Conservation (phyloP, 306 rosid genomes). For the Clitoria ternatea region DNA sequence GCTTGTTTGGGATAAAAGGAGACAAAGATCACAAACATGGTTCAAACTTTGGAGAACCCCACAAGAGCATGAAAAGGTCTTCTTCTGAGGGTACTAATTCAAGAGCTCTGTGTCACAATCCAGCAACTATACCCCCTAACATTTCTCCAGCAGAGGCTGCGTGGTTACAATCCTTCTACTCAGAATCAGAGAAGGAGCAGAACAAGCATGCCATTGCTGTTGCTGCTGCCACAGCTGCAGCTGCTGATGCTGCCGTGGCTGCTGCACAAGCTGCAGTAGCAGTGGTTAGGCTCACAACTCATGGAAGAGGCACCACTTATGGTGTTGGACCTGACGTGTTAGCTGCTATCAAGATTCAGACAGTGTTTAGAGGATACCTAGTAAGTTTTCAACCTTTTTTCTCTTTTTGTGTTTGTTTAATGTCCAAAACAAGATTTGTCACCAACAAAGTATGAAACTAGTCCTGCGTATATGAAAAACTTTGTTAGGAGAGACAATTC, state of each 20-base stretch:
- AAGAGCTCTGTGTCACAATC: slow-evolving; percentile 48
- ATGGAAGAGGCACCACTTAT: slow-evolving; percentile 67
- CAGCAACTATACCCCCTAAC: slow-evolving; percentile 74
- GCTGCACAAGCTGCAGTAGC: slow-evolving; percentile 88
- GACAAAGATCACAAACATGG: slow-evolving; percentile 36
- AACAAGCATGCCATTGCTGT: slow-evolving; percentile 91
- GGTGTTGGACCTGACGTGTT: slow-evolving; percentile 55
- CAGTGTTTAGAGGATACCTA: slow-evolving; percentile 67
- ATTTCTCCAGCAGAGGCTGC: slow-evolving; percentile 71
- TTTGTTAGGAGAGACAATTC: too few species aligned
- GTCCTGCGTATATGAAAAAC: too few species aligned
- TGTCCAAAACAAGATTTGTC: too few species aligned
- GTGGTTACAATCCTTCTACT: slow-evolving; percentile 64
- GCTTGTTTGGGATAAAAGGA: slow-evolving; percentile 60
- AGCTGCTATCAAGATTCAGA: slow-evolving; percentile 77
- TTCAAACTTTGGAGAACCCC: slow-evolving; percentile 25
- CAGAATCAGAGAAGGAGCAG: slow-evolving; percentile 62
- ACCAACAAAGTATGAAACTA: too few species aligned
- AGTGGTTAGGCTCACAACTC: slow-evolving; percentile 76
- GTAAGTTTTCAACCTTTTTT: slow-evolving; percentile 27
- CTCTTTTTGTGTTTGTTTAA: too few species aligned
- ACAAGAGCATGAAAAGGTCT: slow-evolving; percentile 17
- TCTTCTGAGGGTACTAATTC: slow-evolving; percentile 11
- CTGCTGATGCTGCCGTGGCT: slow-evolving; percentile 85
- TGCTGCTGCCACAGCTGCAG: slow-evolving; percentile 82